Evolutionary conservation across 495 filamentous ascomycete genomes (phyloP).

Genomic region (Clohesyomyces aquaticus): DNA sequence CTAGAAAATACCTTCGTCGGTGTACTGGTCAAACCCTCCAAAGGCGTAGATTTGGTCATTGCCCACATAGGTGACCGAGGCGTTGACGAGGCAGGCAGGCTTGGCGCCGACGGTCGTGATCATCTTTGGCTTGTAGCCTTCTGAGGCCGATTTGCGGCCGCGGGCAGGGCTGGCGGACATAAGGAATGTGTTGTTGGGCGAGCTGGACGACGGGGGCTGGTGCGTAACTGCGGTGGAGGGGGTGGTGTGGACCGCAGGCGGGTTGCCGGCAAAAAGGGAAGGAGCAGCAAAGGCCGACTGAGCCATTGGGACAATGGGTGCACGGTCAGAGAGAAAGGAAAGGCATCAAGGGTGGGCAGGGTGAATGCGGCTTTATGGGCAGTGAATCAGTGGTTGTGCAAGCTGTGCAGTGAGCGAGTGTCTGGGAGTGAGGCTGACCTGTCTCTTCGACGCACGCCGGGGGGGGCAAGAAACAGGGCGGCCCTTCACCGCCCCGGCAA

Average conservation of each 20-base stretch:
- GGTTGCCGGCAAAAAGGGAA: conserved; percentile 31
- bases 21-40: conserved; percentile 98
- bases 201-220: conserved; percentile 46
- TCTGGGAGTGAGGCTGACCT: conserved; percentile 26
- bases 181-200: conserved; percentile 72
- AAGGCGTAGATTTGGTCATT: conserved; percentile 97
- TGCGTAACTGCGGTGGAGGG: conserved; percentile 44
- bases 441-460: not conserved
- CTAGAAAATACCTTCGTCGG: conserved; percentile 72
- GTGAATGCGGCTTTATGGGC: not conserved
- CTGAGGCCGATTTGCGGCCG: conserved; percentile 61
- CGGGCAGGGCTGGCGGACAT: conserved; percentile 78
- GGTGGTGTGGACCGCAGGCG: conserved; percentile 14
- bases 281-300: conserved; percentile 14
- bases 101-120: conserved; percentile 75
- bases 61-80: conserved; percentile 94
- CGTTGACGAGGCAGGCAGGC: conserved; percentile 94
- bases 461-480: conserved; percentile 6
- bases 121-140: conserved; percentile 76
- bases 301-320: conserved; percentile 27
- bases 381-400: not conserved
- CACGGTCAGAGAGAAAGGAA: not conserved
- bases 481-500: conserved; percentile 19
- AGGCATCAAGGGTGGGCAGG: conserved; percentile 7
- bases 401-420: conserved; percentile 5